Base-by-base conservation (phyloP, 1,284 basidiomycete genomes). In the Lentinula novae-zelandiae region DNA sequence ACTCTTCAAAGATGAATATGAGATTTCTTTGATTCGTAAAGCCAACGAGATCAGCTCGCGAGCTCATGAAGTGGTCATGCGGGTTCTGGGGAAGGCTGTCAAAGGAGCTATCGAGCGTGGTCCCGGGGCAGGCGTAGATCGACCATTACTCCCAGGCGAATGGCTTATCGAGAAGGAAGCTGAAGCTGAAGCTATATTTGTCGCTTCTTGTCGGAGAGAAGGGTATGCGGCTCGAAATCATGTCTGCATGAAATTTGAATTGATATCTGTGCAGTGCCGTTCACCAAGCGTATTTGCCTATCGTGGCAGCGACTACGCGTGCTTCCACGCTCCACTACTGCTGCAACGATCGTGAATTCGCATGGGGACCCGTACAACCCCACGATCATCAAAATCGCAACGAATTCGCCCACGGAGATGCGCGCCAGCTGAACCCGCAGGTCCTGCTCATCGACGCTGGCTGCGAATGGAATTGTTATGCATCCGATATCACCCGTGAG, bases 281-380 rank as follows among this genome's bases (percentile, higher is more conserved):
- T n/a, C 91, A 93, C 64, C 90, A 93, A 75, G 92, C 94, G 0
- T 96, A 97, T 72, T 79, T 92, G 9, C 94, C 95, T 0, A 96
- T 96, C 61, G 90, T 94, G 7, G 95, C 93, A 0, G 87, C 89
- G 0, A 90, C 93, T 0, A 85, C 84, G 2, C 82, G 92, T 31
- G 93, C 94, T 1, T 88, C 92, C 5, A 96, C 93, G 0, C 76
- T 97, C 4, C 94, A 96, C 69, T 96, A 96, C 72, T 94, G 93
- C 67, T 92, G 90, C 73, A 92, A 92, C 67, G 89, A 92, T 69
- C 82, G 84, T 69, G 84, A 87, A 66, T 92, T 89, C 67, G 82
- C 87, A 0, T 91, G 89, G 90, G 90, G 90, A 3, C 90, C 90
- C 3, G 76, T 89, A 12, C 71, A 76, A 1, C 70, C 78, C 3